These are phyloP conservation scores for Peronosclerospora sorghi DNA, from an alignment of 352 stramenopile genomes.

Conservation along the genomic window DNA sequence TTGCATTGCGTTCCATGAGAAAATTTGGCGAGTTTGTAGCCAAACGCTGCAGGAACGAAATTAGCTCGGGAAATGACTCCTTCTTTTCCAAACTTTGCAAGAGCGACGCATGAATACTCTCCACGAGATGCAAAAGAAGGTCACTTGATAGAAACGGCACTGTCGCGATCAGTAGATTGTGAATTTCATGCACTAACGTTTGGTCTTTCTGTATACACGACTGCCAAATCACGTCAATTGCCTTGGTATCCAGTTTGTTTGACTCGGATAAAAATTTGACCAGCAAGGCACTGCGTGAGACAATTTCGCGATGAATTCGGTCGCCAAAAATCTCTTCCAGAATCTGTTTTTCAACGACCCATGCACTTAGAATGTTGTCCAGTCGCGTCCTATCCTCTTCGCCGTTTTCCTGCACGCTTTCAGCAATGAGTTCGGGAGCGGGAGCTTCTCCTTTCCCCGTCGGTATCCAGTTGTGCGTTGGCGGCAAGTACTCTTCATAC, in stretches of 20 bases:
- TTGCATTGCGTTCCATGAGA: constrained; percentile 51
- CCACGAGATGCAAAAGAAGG: constrained; percentile 57
- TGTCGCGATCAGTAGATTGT: constrained; percentile 63
- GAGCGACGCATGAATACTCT: constrained; percentile 50
- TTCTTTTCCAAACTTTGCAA: constrained; percentile 37
- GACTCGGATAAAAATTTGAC: constrained; percentile 81
- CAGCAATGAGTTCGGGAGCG: constrained; percentile 56
- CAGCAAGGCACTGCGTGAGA: constrained; percentile 66
- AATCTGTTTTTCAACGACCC: constrained; percentile 65
- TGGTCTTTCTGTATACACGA: constrained; percentile 80
- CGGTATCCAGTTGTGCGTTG: constrained; percentile 82
- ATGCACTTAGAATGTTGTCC: constrained; percentile 63
- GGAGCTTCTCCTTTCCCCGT: constrained; percentile 63
- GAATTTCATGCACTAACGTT: constrained; percentile 74
- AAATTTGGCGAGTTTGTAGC: constrained; percentile 54
- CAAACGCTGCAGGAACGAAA: constrained; percentile 73
- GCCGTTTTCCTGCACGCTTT: constrained; percentile 45
- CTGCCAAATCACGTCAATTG: constrained; percentile 68
- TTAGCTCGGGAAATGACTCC: constrained; percentile 55
- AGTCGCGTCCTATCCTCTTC: constrained; percentile 41
- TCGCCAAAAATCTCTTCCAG: constrained; percentile 83
- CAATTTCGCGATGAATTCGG: constrained; percentile 81
- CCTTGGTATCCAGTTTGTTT: constrained; percentile 51
- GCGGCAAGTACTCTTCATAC: constrained; percentile 89
- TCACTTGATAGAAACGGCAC: constrained; percentile 66